Base-by-base conservation (phyloP, 306 rosid genomes). In the Phaseolus lunatus region DNA sequence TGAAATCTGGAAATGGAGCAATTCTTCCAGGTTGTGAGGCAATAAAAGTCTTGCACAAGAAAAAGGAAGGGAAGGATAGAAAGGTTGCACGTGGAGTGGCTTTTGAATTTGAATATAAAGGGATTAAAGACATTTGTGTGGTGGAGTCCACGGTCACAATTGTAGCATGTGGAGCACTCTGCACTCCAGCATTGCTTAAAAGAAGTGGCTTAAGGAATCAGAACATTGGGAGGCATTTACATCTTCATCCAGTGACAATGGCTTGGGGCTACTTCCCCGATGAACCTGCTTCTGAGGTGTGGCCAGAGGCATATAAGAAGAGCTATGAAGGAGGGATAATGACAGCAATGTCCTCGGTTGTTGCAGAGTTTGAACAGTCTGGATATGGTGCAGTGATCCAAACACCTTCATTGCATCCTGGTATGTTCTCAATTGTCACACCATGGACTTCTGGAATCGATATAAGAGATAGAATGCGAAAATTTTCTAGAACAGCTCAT, bases 321-420 rank as follows among this genome's bases (percentile, higher is more conserved):
- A 91, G 97, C 86, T 93, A 85, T 37, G 96, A 93, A 79, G 97
- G 98, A 76, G 98, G 93, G 65, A 91, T 91, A 79, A 89, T 93
- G 97, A 93, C 97, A 67, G 90, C 96, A 74, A 93, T 93, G 96
- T 93, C 96, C 3, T 65, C 89, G 0, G 91, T 88, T 52, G 89
- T 70, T 10, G 92, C 87, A 0, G 90, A 88, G 50, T 65, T 86
- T 58, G 86, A 87, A 3, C 76, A 76, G 41, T 87, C 96, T 11
- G 94, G 96, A 27, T 89, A 91, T 53, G 95, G 98, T 7, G 92
- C 88, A 0, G 50, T 91, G 73, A 91, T 93, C 77, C 98, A 93
- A 73, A 93, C 98, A 50, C 98, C 98, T 29, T 80, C 98, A 20
- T 75, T 93, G 70, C 98, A 93, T 78, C 98, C 97, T 0, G 98